Percentiles rank a stretch among this genome's conserved stretches.
These are phyloP conservation scores for Penicillium egyptiacum DNA, from an alignment of 495 filamentous ascomycete genomes.

Conservation along the genomic window DNA sequence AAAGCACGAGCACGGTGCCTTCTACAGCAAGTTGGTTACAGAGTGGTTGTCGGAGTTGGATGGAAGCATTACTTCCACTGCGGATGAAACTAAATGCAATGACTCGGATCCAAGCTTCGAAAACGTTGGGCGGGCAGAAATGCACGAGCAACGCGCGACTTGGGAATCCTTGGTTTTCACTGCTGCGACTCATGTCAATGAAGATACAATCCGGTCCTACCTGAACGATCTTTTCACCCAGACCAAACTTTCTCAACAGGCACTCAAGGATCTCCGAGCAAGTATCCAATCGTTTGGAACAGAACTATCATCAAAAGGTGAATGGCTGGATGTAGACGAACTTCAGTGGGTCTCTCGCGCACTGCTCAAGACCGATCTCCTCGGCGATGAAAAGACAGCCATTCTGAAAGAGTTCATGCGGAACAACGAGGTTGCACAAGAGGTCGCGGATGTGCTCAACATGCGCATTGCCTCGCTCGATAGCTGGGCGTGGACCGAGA, in stretches of 20 bases:
- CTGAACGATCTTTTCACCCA: constrained; percentile 53
- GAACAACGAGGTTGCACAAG: constrained; percentile 54
- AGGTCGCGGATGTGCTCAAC: constrained; percentile 67
- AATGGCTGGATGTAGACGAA: constrained; percentile 35
- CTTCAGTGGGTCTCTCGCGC: constrained; percentile 55
- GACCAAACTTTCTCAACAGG: constrained; percentile 40
- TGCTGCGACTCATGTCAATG: constrained; percentile 43
- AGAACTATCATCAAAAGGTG: constrained; percentile 32
- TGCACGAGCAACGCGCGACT: constrained; percentile 48
- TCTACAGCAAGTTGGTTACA: constrained; percentile 62
- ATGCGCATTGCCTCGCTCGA: constrained; percentile 61
- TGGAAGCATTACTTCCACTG: constrained; percentile 8
- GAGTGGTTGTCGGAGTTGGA: constrained; percentile 56
- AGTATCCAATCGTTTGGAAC: constrained; percentile 47
- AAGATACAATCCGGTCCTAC: constrained; percentile 47
- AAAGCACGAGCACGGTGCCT: constrained; percentile 59
- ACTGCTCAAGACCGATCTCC: constrained; percentile 54
- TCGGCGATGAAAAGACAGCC: constrained; percentile 57
- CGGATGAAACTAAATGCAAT: constrained; percentile 3
- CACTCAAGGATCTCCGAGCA: constrained; percentile 44
- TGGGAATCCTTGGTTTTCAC: constrained; percentile 64
- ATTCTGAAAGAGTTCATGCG: constrained; percentile 60
- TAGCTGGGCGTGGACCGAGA: constrained; percentile 58
- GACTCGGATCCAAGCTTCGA: constrained; percentile 29
- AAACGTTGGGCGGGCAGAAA: constrained; percentile 44